Percentiles rank a stretch among this genome's conserved stretches.
These are phyloP conservation scores for Emericellopsis cladophorae DNA, from an alignment of 2,329 filamentous ascomycete species.

Conservation along the genomic window DNA sequence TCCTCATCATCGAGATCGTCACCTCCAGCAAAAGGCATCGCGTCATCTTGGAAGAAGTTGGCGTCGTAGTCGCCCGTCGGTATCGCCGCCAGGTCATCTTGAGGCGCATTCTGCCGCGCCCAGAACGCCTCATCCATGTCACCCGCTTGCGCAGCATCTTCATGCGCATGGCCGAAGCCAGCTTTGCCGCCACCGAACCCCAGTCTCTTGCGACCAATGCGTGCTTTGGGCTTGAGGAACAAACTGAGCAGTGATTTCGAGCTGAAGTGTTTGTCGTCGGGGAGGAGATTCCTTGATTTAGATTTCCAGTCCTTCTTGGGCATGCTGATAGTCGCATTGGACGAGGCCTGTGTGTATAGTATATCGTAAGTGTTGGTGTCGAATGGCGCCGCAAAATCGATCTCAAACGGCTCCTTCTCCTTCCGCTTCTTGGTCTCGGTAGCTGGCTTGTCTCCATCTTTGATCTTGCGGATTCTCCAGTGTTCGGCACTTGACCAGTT, in stretches of 20 bases:
- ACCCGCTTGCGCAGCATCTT: constrained; percentile 46
- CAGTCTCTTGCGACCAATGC: constrained; percentile 50
- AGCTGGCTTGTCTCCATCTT: constrained; percentile 56
- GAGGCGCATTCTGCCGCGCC: constrained; percentile 57
- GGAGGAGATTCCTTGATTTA: constrained; percentile 82
- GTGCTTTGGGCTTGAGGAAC: constrained; percentile 90
- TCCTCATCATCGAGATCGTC: constrained; percentile 55
- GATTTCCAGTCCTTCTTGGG: constrained; percentile 94
- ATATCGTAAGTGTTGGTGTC: constrained; percentile 57
- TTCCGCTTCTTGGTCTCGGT: constrained; percentile 58
- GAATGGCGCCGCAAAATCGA: constrained; percentile 74
- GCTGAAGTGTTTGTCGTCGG: constrained; percentile 97
- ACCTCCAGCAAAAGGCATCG: constrained; percentile 52
- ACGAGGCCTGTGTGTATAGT: constrained; percentile 70
- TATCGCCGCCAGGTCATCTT: constrained; percentile 34
- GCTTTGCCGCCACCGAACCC: constrained; percentile 12
- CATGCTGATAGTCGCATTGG: constrained; percentile 69
- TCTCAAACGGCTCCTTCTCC: constrained; percentile 93
- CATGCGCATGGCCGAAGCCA: constrained; percentile 26
- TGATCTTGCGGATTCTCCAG: constrained; percentile 93
- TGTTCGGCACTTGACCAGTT: constrained; percentile 98
- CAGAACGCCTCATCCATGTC: constrained; percentile 96
- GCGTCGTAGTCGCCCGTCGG: constrained; percentile 81
- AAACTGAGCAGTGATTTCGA: constrained; percentile 79
- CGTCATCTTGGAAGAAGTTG: constrained; percentile 92